Evolutionary conservation across 495 filamentous ascomycete genomes (phyloP).

Genomic region (Penicillium atrosanguineum): DNA sequence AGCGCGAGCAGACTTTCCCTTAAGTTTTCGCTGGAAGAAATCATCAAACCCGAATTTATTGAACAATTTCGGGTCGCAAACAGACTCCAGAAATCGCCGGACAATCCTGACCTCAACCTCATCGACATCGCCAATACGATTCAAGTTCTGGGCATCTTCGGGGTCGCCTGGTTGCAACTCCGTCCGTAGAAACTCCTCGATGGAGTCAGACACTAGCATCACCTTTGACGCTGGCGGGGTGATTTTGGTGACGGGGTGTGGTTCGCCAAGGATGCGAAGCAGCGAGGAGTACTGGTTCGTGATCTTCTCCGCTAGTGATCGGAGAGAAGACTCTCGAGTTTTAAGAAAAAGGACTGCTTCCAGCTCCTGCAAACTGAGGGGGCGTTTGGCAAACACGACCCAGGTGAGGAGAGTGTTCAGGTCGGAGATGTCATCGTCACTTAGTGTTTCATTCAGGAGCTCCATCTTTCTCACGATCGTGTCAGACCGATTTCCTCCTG

Average conservation of each 20-base stretch:
- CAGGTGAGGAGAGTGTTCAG: slow-evolving; percentile 17
- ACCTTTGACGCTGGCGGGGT: not conserved
- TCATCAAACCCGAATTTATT: slow-evolving; percentile 19
- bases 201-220: slow-evolving; percentile 14
- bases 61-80: slow-evolving; percentile 18
- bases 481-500: slow-evolving; percentile 16
- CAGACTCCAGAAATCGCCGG: slow-evolving; percentile 14
- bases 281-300: slow-evolving; percentile 14
- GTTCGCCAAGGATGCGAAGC: slow-evolving; percentile 3
- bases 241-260: not conserved
- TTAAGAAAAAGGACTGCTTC: slow-evolving; percentile 16
- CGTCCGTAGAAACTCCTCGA: slow-evolving; percentile 7
- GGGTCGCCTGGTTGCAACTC: not conserved
- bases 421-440: slow-evolving; percentile 20
- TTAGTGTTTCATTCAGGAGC: slow-evolving; percentile 15
- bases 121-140: slow-evolving; percentile 5
- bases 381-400: not conserved
- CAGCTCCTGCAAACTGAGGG: slow-evolving; percentile 2
- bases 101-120: slow-evolving; percentile 17
- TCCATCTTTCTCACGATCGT: slow-evolving; percentile 18
- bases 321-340: slow-evolving; percentile 13
- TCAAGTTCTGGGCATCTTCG: not conserved
- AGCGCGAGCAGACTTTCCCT: slow-evolving; percentile 8
- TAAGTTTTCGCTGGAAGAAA: slow-evolving; percentile 20
- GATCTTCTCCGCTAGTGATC: slow-evolving; percentile 16